A percentile compares a stretch with the other conserved stretches of the same genome.
These are phyloP conservation scores for Exophiala spinifera DNA, from an alignment of 2,329 filamentous ascomycete genomes.

Conservation along the genomic window DNA sequence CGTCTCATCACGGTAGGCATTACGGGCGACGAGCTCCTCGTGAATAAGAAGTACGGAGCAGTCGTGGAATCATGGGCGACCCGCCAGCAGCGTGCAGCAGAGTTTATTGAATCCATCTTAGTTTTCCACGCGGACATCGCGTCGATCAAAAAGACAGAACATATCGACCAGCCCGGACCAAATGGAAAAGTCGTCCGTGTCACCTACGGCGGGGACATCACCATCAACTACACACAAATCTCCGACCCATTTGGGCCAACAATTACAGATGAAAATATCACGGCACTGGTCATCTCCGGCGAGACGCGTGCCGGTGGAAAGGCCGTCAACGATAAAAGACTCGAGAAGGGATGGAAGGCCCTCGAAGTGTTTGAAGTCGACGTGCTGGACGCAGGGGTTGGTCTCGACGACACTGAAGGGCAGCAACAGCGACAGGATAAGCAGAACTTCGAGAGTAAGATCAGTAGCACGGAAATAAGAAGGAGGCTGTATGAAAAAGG, in stretches of 20 bases:
- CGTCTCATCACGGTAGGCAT: conserved; percentile 71
- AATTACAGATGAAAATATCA: conserved; percentile 73
- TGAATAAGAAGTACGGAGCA: conserved; percentile 83
- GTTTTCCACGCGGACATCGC: conserved; percentile 53
- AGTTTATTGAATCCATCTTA: conserved; percentile 65
- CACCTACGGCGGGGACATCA: conserved; percentile 48
- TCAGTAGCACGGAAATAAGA: conserved; percentile 86
- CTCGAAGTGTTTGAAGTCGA: conserved; percentile 86
- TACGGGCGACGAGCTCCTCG: conserved; percentile 79
- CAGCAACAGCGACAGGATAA: conserved; percentile 37
- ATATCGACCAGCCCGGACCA: conserved; percentile 36
- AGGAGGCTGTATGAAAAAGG: conserved; percentile 38
- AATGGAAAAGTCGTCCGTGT: conserved; percentile 40
- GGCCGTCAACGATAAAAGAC: conserved; percentile 80
- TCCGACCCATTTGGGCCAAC: conserved; percentile 88
- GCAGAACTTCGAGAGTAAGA: conserved; percentile 73
- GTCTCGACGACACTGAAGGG: conserved; percentile 54
- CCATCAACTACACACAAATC: conserved; percentile 77
- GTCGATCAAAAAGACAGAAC: conserved; percentile 32
- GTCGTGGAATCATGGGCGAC: conserved; percentile 76
- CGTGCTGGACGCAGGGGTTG: conserved; percentile 61
- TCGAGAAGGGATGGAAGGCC: conserved; percentile 69
- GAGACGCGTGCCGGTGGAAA: conserved; percentile 82
- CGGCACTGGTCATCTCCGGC: conserved; percentile 78
- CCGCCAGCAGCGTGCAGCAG: conserved; percentile 65